A percentile compares a stretch with the other conserved stretches of the same genome.
These are phyloP conservation scores for Naganishia vaughanmartiniae DNA, from an alignment of 768 basidiomycete genomes.

Conservation along the genomic window DNA sequence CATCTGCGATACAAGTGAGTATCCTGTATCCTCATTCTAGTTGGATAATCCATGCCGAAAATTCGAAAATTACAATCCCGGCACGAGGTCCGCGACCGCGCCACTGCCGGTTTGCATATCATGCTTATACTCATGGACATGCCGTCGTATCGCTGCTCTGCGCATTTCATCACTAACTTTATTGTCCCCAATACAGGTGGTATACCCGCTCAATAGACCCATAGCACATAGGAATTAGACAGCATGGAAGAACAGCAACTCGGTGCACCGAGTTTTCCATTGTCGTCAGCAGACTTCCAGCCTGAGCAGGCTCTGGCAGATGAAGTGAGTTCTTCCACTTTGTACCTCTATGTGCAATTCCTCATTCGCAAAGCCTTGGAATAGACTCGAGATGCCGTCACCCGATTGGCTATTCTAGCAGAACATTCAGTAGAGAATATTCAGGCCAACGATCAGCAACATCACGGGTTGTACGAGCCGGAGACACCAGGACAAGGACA, in stretches of 20 bases:
- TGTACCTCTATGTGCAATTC: background rate
- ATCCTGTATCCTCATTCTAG: background rate
- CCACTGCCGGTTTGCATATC: background rate
- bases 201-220: background rate
- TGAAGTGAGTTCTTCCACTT: background rate
- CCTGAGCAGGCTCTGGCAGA: conserved; percentile 4
- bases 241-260: conserved; percentile 21
- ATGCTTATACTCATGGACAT: background rate
- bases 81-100: too few relatives aligned
- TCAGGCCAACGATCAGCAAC: conserved; percentile 1
- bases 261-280: background rate
- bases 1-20: background rate
- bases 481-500: conserved; percentile 25
- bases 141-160: background rate
- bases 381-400: conserved; percentile 18
- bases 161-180: background rate
- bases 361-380: background rate
- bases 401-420: conserved; percentile 28
- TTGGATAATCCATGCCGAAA: background rate
- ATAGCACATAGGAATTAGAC: background rate
- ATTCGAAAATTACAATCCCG: background rate
- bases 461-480: conserved; percentile 14
- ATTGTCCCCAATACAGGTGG: background rate
- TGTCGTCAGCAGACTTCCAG: conserved; percentile 10
- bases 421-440: conserved; percentile 28